Base-by-base conservation (phyloP, 1,139 yeast genomes). In the Magnusiomyces clavatus region DNA sequence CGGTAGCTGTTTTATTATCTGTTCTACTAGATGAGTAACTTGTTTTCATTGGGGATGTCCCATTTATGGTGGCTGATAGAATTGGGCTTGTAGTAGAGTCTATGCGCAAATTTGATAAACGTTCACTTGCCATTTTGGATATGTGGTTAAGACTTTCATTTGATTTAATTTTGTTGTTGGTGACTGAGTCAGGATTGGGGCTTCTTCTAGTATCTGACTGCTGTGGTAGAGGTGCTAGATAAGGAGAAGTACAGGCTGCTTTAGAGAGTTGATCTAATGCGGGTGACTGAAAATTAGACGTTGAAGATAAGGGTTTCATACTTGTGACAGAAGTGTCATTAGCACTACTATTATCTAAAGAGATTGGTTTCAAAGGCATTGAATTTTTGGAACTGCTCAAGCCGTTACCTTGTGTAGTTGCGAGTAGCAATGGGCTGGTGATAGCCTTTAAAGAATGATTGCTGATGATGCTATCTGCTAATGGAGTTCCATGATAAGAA, bases 181-280 rank as follows among this genome's bases (percentile, higher is more conserved):
- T 24, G 31, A 24, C 8, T 24, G 31, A 24, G 31, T 24, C 51
- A 48, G 54, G 51, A 45, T 48, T 46, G 40, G 57, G 53, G 37
- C 55, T 50, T 17, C 48, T 48, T 31, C 60, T 50, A 17, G 58
- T 53, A 44, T 58, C 56, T 29, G 61, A 50, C 43, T 58, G 58
- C 37, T 56, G 63, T 38, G 61, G 61, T 37, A 56, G 57, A 2
- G 63, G 59, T 12, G 57, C 50, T 19, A 60, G 51, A 43, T 61
- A 60, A n/a, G 63, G 64, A 4, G 66, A 61, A 11, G 61, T 59
- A 29, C 57, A 50, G 3, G 61, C 62, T 1, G 61, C 61, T 17
- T 60, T 55, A n/a, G 62, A 55, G 36, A 61, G 54, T 39, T 61
- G 65, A 44, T 61, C 59, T 31, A 56, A 53, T 12, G 55, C 58